Evolutionary conservation across 1,284 basidiomycete species (phyloP), one percentile per base, ranked within the genome.

Genomic region (Agroathelia rolfsii): DNA sequence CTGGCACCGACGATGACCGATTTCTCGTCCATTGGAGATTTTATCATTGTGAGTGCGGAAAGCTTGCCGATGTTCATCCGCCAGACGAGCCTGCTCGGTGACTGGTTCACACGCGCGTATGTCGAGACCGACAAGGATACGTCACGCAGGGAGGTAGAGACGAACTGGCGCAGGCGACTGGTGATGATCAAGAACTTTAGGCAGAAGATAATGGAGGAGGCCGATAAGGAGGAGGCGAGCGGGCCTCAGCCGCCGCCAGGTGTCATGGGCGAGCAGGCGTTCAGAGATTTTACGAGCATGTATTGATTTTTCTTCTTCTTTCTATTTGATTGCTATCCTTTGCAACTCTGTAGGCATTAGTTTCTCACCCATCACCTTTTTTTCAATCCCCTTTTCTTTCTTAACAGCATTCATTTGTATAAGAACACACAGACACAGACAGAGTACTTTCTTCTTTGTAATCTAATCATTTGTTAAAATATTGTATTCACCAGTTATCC

Each of bases 31-130:
- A 68, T 95, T 26, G 90, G 90, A 12, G 76, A 83, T 47, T 93
- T 88, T 67, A 94, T 94, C 62, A 71, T 96, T 40, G 84, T 96
- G 27, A 92, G 87, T 4, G 81, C 84, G 6, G 72, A 78, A 41
- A 83, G 77, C 40, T 63, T 97, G 7, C 86, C 93, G 2, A 60
- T 81, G 13, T 66, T 94, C 27, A 76, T 94, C 19, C 69, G 93
- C 16, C 87, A 94, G 50, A 71, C 95, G 30, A 81, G 85, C 41
- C 61, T 93, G 29, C 62, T 92, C 35, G 75, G 84, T 3, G 86
- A 93, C 57, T 85, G 88, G 72, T 89, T 94, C 51, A 81, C 86
- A 2, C 75, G 77, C 24, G 75, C 93, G 20, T 94, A 84, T 51
- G 66, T 79, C 42, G 68, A 76, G 41, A 90, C 88, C 6, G 66